These are phyloP conservation scores for Cucurbitaria berberidis DNA, from an alignment of 2,329 filamentous ascomycete species.

Conservation along the genomic window DNA sequence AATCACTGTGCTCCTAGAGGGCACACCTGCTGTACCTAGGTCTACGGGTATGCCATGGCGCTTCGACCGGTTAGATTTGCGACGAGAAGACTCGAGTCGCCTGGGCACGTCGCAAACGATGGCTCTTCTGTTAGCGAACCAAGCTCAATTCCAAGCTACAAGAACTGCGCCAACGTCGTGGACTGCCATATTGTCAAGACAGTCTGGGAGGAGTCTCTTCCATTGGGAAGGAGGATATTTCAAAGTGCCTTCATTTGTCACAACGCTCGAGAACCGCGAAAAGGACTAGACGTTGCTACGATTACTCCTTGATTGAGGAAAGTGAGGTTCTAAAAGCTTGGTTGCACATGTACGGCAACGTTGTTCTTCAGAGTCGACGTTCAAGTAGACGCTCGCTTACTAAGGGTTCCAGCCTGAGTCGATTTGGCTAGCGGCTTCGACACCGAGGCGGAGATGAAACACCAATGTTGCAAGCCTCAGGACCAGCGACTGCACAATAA, in stretches of 20 bases:
- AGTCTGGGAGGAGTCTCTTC: neutral
- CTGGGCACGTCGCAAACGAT: neutral
- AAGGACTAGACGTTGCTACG: neutral
- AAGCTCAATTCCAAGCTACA: neutral
- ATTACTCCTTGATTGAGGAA: neutral
- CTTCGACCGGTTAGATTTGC: neutral
- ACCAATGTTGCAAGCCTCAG: conserved; percentile 33
- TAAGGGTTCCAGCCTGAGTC: neutral
- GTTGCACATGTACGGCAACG: neutral
- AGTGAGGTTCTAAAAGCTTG: neutral
- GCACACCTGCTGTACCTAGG: no score
- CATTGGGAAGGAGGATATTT: neutral
- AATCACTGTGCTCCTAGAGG: no score
- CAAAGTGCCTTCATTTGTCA: neutral
- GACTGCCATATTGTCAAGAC: no score
- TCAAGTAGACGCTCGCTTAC: neutral
- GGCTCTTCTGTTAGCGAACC: neutral
- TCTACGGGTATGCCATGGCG: neutral
- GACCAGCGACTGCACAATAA: conserved; percentile 31
- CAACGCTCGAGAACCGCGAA: neutral
- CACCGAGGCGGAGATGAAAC: conserved; percentile 42
- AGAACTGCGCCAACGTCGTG: neutral
- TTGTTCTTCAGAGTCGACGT: neutral
- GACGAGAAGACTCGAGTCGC: neutral
- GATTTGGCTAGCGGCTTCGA: conserved; percentile 11